Percentiles rank a stretch among this genome's conserved stretches.
Conservation (phyloP, 2,329 filamentous ascomycete species). For the Alternaria triticimaculans region DNA sequence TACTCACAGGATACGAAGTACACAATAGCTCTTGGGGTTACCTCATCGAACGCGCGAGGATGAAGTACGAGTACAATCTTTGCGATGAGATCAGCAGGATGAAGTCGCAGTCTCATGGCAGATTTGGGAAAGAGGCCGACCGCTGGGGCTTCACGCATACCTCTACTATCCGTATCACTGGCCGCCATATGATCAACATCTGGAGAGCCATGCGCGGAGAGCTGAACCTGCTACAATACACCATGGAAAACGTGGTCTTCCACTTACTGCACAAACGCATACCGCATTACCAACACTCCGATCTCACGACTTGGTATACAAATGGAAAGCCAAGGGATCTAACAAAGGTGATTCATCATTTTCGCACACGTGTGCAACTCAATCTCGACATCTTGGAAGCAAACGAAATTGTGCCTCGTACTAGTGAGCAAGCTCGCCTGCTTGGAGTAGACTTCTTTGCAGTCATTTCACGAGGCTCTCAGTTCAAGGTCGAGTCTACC, state of each 20-base stretch:
- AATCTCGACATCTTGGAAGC: slow-evolving; percentile 90
- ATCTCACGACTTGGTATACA: slow-evolving; percentile 82
- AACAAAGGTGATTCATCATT: slow-evolving; percentile 78
- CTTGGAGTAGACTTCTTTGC: slow-evolving; percentile 97
- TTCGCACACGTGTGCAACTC: slow-evolving; percentile 74
- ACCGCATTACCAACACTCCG: slow-evolving; percentile 82
- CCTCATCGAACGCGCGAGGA: slow-evolving; percentile 83
- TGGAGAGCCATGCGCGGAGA: slow-evolving; percentile 97
- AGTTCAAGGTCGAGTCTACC: slow-evolving; percentile 98
- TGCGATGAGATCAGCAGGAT: slow-evolving; percentile 91
- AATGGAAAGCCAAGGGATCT: slow-evolving; percentile 73
- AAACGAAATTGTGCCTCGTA: slow-evolving; percentile 86
- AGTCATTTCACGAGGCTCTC: slow-evolving; percentile 91
- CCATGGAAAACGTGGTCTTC: slow-evolving; percentile 94
- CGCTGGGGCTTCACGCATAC: slow-evolving; percentile 94
- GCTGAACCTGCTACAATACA: slow-evolving; percentile 89
- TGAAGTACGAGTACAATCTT: slow-evolving; percentile 88
- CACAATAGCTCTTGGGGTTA: slow-evolving; percentile 96
- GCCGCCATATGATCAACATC: slow-evolving; percentile 94
- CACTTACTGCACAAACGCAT: slow-evolving; percentile 86
- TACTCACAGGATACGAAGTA: slow-evolving; percentile 93
- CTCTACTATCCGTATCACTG: slow-evolving; percentile 89
- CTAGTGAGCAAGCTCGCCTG: slow-evolving; percentile 91
- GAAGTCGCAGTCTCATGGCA: slow-evolving; percentile 80
- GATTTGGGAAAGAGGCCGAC: slow-evolving; percentile 85